Percentiles rank a stretch among this genome's conserved stretches.
Conservation (phyloP, 441 rosid species). For the Melianthus villosus region DNA sequence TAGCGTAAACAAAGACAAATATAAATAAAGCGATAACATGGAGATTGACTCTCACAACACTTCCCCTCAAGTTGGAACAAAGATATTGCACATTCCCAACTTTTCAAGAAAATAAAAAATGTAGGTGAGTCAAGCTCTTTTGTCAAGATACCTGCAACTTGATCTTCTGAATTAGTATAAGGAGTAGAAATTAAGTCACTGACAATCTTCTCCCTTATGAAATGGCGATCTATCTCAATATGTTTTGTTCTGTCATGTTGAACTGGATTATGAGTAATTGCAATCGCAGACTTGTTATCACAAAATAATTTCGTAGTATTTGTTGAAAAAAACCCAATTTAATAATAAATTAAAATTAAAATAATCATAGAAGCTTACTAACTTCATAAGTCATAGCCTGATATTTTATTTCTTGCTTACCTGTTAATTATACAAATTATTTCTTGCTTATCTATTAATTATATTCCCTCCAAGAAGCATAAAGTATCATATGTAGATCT, state of each 20-base stretch:
- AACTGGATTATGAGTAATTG: neutral
- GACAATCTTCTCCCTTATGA: neutral
- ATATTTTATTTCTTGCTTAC: neutral
- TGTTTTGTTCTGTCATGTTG: neutral
- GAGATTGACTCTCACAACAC: no score
- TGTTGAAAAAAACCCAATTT: no score
- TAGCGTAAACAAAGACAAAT: no score
- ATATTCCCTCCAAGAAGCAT: neutral
- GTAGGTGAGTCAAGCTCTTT: no score
- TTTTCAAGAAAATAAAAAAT: no score
- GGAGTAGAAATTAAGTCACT: neutral
- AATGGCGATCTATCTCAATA: neutral
- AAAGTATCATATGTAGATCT: neutral
- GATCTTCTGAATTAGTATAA: no score
- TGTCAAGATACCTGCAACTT: no score
- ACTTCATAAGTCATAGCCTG: neutral
- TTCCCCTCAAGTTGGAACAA: no score
- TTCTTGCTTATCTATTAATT: neutral
- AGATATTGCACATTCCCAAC: no score
- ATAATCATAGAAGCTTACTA: neutral
- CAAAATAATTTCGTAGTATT: no score
- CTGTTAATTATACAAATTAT: neutral
- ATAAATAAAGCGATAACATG: no score
- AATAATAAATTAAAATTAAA: no score
- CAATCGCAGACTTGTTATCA: neutral